Evolutionary conservation across 208 protist species (phyloP).

Genomic region (Trypanosoma avium): DNA sequence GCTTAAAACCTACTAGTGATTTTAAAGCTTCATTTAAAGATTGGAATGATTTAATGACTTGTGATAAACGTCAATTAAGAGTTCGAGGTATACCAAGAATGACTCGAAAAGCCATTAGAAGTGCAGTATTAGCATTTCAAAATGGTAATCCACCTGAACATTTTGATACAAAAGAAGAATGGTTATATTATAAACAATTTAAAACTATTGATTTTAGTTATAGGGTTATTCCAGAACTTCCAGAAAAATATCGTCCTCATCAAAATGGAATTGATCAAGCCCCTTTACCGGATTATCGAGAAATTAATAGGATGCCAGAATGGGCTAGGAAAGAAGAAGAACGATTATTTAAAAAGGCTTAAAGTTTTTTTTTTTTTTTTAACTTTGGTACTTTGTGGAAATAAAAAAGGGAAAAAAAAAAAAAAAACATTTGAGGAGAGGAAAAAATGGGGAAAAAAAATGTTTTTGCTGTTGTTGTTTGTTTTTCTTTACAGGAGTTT

Average conservation of each 20-base stretch:
- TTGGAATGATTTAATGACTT: conserved; percentile 93
- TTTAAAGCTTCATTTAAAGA: conserved; percentile 90
- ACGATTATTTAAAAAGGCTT: conserved; percentile 38
- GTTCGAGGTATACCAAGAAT: conserved; percentile 74
- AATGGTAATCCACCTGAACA: conserved; percentile 86
- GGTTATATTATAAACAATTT: conserved; percentile 91
- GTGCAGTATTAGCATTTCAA: conserved; percentile 77
- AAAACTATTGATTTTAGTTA: conserved; percentile 91
- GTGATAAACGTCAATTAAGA: conserved; percentile 74
- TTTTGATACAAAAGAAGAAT: conserved; percentile 91
- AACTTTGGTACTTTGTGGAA: too few species aligned
- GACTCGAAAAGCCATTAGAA: conserved; percentile 70
- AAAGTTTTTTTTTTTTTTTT: conserved; percentile 11
- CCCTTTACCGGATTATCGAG: conserved; percentile 84
- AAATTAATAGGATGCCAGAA: conserved; percentile 87
- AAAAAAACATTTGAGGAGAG: too few species aligned
- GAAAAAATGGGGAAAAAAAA: too few species aligned
- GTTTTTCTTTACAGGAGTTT: too few species aligned
- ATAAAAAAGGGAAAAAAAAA: too few species aligned
- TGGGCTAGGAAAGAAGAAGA: conserved; percentile 87
- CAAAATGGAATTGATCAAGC: conserved; percentile 89
- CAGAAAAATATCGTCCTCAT: conserved; percentile 91
- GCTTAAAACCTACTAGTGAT: conserved; percentile 79
- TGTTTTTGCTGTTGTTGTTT: too few species aligned
- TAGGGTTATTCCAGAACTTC: conserved; percentile 85